These are phyloP conservation scores for Serendipita sp. DNA, from an alignment of 768 basidiomycete genomes.

Conservation along the genomic window DNA sequence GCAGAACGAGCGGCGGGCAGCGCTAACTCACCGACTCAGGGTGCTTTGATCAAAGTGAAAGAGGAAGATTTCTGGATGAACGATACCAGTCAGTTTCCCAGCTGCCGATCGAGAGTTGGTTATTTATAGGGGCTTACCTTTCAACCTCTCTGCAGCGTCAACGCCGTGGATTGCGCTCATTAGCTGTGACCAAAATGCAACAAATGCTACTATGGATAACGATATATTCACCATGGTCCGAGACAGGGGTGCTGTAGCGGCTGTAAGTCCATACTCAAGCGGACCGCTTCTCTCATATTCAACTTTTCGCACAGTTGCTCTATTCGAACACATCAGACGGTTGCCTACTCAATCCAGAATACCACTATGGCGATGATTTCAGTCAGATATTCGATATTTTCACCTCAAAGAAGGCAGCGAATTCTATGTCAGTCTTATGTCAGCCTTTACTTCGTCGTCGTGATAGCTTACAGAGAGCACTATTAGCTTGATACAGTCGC, in stretches of 20 bases:
- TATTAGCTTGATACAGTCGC: slow-evolving; percentile 35
- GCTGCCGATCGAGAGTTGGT: background rate
- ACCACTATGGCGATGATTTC: slow-evolving; percentile 40
- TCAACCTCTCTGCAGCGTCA: slow-evolving; percentile 26
- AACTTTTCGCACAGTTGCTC: slow-evolving; percentile 35
- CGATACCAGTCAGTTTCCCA: slow-evolving; percentile 27
- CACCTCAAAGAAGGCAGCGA: slow-evolving; percentile 48
- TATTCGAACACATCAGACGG: slow-evolving; percentile 59
- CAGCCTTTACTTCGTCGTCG: background rate
- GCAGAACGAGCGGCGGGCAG: background rate
- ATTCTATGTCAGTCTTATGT: slow-evolving; percentile 18
- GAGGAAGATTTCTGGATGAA: background rate
- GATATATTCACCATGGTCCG: slow-evolving; percentile 76
- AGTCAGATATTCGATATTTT: slow-evolving; percentile 65
- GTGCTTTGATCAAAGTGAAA: background rate
- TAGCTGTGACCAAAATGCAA: slow-evolving; percentile 64
- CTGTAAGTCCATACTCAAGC: slow-evolving; percentile 29
- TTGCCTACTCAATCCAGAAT: slow-evolving; percentile 61
- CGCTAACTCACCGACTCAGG: background rate
- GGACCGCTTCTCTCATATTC: slow-evolving; percentile 1
- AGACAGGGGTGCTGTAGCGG: slow-evolving; percentile 64
- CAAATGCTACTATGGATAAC: slow-evolving; percentile 34
- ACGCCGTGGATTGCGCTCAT: slow-evolving; percentile 90
- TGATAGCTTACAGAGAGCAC: slow-evolving; percentile 5
- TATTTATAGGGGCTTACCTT: background rate